phyloP scores from a whole-genome alignment of 768 basidiomycete genomes.

The Rhodocollybia butyracea region DNA sequence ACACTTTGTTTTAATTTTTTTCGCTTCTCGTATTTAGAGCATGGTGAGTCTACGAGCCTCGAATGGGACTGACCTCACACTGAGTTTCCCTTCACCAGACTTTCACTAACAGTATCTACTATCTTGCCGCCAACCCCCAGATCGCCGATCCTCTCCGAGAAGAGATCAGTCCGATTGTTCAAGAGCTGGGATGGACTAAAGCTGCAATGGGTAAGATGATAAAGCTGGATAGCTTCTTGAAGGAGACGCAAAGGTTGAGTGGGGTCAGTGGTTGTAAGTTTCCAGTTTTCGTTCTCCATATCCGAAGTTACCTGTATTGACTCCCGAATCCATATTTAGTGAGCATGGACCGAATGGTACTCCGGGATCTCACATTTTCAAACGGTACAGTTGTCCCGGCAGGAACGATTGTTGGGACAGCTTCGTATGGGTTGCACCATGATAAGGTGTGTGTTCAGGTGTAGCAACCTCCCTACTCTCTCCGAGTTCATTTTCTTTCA shows the following conservation, averaged over 20 bases:
- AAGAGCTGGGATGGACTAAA: constrained; percentile 39
- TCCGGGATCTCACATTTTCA: constrained; percentile 13
- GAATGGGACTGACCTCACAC: not conserved
- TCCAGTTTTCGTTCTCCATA: not conserved
- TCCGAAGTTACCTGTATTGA: not conserved
- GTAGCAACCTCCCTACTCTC: too few relatives aligned
- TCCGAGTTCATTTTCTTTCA: too few relatives aligned
- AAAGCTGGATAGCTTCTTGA: constrained; percentile 45
- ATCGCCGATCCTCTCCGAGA: constrained; percentile 27
- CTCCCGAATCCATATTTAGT: too few relatives aligned
- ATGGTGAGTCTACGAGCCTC: too few relatives aligned
- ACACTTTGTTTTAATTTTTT: too few relatives aligned
- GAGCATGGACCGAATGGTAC: constrained; percentile 9
- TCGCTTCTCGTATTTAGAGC: too few relatives aligned
- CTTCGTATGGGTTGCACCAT: constrained; percentile 10
- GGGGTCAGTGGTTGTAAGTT: constrained; percentile 21
- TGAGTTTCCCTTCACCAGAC: constrained; percentile 6
- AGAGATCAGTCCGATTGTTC: constrained; percentile 27
- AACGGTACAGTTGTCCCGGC: constrained; percentile 14
- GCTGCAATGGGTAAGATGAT: constrained; percentile 33
- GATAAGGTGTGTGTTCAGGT: constrained; percentile 12
- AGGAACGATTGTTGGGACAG: constrained; percentile 8
- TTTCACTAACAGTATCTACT: constrained; percentile 26
- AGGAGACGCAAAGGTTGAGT: constrained; percentile 33
- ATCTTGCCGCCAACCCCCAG: constrained; percentile 26